Percentiles rank a stretch among this genome's conserved stretches.
phyloP scores from a whole-genome alignment of 2,329 filamentous ascomycete genomes.

The Trichocomaceae sp. region DNA sequence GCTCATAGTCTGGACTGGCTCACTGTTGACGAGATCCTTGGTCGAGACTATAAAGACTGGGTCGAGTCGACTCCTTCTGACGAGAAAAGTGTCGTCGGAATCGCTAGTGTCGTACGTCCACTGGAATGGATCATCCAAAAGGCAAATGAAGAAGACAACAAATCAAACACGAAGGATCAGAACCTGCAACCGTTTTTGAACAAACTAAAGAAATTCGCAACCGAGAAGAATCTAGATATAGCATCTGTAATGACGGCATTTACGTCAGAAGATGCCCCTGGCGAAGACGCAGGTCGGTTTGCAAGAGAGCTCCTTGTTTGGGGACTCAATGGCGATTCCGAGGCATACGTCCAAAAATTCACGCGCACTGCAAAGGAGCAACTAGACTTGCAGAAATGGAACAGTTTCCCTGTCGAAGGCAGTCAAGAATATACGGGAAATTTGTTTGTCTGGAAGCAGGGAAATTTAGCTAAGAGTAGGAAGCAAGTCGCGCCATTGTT shows the following conservation, averaged over 20 bases:
- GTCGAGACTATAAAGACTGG: constrained; percentile 61
- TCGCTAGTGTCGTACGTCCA: constrained; percentile 53
- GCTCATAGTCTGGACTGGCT: constrained; percentile 48
- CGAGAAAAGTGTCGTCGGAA: constrained; percentile 43
- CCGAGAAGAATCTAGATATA: constrained; percentile 43
- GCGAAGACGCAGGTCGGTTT: constrained; percentile 35
- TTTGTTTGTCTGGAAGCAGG: constrained; percentile 49
- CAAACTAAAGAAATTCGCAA: constrained; percentile 41
- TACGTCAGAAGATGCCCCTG: constrained; percentile 23
- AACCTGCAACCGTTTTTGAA: constrained; percentile 32
- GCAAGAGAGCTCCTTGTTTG: constrained; percentile 48
- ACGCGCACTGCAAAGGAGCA: constrained; percentile 36
- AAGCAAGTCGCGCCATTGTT: constrained; percentile 58
- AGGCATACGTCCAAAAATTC: constrained; percentile 40
- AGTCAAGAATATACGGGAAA: constrained; percentile 12
- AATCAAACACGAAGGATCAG: background rate
- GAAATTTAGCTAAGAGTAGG: constrained; percentile 51
- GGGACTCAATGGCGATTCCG: constrained; percentile 36
- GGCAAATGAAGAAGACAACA: constrained; percentile 22
- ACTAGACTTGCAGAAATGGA: constrained; percentile 37
- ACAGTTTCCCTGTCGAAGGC: constrained; percentile 3
- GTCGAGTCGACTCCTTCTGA: constrained; percentile 27
- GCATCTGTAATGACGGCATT: constrained; percentile 57
- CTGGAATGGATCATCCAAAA: constrained; percentile 50
- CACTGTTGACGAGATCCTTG: constrained; percentile 49